phyloP scores from a whole-genome alignment of 257 asterid species.

The Mentha longifolia region DNA sequence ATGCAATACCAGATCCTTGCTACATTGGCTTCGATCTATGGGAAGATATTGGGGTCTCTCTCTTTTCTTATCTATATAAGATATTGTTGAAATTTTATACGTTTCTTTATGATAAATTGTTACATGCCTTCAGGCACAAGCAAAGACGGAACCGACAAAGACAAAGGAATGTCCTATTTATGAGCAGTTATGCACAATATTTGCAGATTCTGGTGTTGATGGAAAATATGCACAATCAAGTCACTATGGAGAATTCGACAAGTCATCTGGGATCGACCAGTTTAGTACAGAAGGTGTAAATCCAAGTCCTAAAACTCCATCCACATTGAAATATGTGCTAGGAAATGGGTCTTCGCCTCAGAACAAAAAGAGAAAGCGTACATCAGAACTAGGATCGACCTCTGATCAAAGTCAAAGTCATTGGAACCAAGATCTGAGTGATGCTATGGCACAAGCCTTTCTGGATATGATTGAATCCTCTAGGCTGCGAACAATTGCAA shows the following conservation, averaged over 20 bases:
- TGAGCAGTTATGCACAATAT: constrained; percentile 76
- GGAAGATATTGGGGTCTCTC: constrained; percentile 84
- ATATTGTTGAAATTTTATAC: neutral
- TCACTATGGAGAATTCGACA: constrained; percentile 77
- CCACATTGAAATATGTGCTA: constrained; percentile 44
- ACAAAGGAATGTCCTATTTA: constrained; percentile 84
- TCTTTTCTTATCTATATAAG: constrained; percentile 11
- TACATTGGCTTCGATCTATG: constrained; percentile 82
- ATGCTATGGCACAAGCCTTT: constrained; percentile 66
- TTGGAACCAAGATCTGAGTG: constrained; percentile 52
- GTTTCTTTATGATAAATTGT: constrained; percentile 5
- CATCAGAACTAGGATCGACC: constrained; percentile 47
- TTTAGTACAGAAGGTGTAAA: constrained; percentile 47
- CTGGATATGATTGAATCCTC: constrained; percentile 70
- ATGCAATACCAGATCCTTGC: constrained; percentile 67
- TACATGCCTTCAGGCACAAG: constrained; percentile 55
- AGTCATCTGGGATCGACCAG: constrained; percentile 41
- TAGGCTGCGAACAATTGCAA: constrained; percentile 42
- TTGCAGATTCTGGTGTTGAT: constrained; percentile 82
- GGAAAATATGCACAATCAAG: constrained; percentile 97
- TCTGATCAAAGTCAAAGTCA: constrained; percentile 54
- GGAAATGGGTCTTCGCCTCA: constrained; percentile 53
- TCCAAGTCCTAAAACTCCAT: constrained; percentile 51
- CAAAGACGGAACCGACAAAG: constrained; percentile 78
- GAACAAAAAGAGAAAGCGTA: constrained; percentile 74